Conservation (phyloP, 495 filamentous ascomycete genomes). For the Podospora australis region DNA sequence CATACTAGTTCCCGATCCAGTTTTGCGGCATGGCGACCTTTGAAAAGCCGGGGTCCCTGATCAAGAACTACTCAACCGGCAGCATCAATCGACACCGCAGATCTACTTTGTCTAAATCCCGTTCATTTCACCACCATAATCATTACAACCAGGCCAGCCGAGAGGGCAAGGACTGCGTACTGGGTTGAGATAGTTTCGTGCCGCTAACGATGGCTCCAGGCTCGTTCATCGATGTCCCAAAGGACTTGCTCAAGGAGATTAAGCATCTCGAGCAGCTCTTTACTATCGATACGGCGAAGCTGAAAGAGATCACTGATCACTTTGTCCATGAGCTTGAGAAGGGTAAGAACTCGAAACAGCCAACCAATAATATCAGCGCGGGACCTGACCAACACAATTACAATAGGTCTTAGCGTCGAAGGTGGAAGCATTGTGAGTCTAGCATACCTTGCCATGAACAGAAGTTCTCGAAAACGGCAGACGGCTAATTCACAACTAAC, state of each 20-base stretch:
- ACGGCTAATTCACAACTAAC: conserved; percentile 14
- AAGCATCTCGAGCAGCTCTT: conserved; percentile 81
- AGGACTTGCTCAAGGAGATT: conserved; percentile 79
- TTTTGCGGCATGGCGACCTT: conserved; percentile 6
- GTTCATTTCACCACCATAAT: conserved; percentile 11
- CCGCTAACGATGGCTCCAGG: conserved; percentile 28
- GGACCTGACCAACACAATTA: conserved; percentile 3
- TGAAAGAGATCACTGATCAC: conserved; percentile 83
- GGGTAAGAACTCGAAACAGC: no score
- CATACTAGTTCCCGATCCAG: no score
- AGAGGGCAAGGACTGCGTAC: conserved; percentile 21
- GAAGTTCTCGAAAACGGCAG: no score
- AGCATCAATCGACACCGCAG: conserved; percentile 4
- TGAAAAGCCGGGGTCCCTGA: conserved; percentile 12
- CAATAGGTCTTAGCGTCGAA: conserved; percentile 68
- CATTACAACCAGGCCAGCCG: conserved; percentile 12
- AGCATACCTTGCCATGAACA: no score
- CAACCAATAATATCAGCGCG: no score
- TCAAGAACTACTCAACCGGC: conserved; percentile 5
- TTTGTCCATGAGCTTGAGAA: conserved; percentile 86
- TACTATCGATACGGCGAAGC: conserved; percentile 66
- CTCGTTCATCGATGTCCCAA: conserved; percentile 54
- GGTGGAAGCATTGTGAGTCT: conserved; percentile 84
- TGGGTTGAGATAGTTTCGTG: neutral
- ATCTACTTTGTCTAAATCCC: conserved; percentile 10